Base-by-base conservation (phyloP, 345 rosid species). In the Eucalyptus pauciflora region DNA sequence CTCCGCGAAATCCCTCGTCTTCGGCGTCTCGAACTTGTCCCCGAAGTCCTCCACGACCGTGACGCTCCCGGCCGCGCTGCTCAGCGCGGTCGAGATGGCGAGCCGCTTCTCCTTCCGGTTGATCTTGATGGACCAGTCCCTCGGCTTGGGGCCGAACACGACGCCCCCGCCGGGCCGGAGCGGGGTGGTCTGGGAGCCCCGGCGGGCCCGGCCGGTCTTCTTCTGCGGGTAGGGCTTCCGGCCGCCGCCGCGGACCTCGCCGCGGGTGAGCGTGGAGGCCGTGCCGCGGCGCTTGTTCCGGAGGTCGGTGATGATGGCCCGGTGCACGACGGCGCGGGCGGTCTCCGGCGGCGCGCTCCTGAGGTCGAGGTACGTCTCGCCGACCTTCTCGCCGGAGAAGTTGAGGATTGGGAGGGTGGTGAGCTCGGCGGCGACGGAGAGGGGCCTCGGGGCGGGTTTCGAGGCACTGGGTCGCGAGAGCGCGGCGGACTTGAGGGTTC, bases 221-320 rank as follows among this genome's bases (percentile, higher is more conserved):
- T 96, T 98, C 90, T 98, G 99, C 7, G 93, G 88, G 90, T 95
- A 98, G 22, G 99, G 99, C 20, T 98, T 98, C 87, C 69, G 94
- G 2, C 99, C 99, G 25, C 99, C 99, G 7, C 99, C 99, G 27
- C 98, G 91, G 41, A 98, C 99, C 89, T 98, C 97, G n/a, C 91
- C 92, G 12, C 99, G 96, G 71, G 99, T 96, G 86, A 94, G 94
- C 16, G 99, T 97, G 79, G 98, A 97, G 25, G 99, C 99, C 29
- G 98, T 97, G 51, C 99, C 99, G 9, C 99, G 96, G 51, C 99
- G 97, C 91, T 95, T 95, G 95, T 97, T 96, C 89, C 92, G 98
- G 51, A 88, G 89, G 93, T 96, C 99, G 49, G 97, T 96, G 92
- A 96, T 90, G 89, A 96, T 92, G 43, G 91, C 98, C 20, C 99